Percentiles rank a stretch among this genome's conserved stretches.
These are phyloP conservation scores for Venturia aucupariae DNA, from an alignment of 2,329 filamentous ascomycete species.

Conservation along the genomic window DNA sequence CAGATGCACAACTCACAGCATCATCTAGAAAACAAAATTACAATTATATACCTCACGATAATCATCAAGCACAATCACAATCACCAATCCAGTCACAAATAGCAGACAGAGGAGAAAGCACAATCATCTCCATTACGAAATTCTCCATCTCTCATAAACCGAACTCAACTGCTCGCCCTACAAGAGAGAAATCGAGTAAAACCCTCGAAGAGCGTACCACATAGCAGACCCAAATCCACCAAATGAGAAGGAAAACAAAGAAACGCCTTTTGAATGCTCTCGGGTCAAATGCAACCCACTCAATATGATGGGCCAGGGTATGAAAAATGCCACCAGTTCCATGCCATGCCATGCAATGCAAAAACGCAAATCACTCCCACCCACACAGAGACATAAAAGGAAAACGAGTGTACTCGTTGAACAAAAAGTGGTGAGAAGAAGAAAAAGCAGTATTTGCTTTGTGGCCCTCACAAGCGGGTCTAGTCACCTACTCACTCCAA, in stretches of 20 bases:
- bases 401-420: background rate
- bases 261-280: background rate
- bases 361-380: background rate
- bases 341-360: conserved; percentile 10
- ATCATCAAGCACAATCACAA: too few relatives aligned
- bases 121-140: too few relatives aligned
- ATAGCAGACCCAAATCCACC: background rate
- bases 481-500: too few relatives aligned
- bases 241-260: background rate
- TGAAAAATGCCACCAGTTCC: conserved; percentile 5
- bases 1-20: too few relatives aligned
- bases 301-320: background rate
- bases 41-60: too few relatives aligned
- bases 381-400: background rate
- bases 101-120: too few relatives aligned
- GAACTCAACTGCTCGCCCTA: too few relatives aligned
- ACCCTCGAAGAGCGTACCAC: background rate
- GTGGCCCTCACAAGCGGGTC: too few relatives aligned
- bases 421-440: background rate
- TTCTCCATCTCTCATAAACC: too few relatives aligned
- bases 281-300: background rate
- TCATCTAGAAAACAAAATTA: too few relatives aligned
- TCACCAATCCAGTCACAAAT: too few relatives aligned
- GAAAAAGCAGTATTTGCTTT: background rate
- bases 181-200: too few relatives aligned